These are phyloP conservation scores for Annulohypoxylon stygium DNA, from an alignment of 495 filamentous ascomycete species.

Conservation along the genomic window DNA sequence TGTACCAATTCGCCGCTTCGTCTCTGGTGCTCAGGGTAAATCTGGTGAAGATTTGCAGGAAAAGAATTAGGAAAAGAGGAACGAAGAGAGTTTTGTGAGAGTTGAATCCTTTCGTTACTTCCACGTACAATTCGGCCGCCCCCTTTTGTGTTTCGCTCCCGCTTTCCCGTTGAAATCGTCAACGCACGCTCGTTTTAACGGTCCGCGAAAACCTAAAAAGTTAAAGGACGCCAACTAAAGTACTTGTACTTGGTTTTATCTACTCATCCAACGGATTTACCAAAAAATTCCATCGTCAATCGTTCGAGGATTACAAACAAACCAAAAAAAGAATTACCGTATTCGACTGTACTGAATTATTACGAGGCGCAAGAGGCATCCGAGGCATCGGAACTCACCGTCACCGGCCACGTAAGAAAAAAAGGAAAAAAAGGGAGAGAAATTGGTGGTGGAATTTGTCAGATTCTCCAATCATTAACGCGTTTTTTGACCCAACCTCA, in stretches of 20 bases:
- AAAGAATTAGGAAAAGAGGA: slow-evolving; percentile 27
- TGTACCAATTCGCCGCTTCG: slow-evolving; percentile 41
- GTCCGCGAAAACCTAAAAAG: slow-evolving; percentile 38
- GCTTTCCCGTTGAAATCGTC: slow-evolving; percentile 39
- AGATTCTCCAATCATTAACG: slow-evolving; percentile 46
- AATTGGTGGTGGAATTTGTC: slow-evolving; percentile 34
- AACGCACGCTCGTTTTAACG: slow-evolving; percentile 43
- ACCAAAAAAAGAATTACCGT: neutral
- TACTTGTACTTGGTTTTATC: slow-evolving; percentile 20
- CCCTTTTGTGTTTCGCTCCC: slow-evolving; percentile 47
- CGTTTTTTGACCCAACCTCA: slow-evolving; percentile 30
- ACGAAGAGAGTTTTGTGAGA: slow-evolving; percentile 20
- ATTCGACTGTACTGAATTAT: slow-evolving; percentile 9
- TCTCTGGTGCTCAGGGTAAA: slow-evolving; percentile 40
- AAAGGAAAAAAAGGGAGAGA: slow-evolving; percentile 6
- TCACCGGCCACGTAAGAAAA: slow-evolving; percentile 10
- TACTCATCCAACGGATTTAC: slow-evolving; percentile 22
- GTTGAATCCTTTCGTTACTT: slow-evolving; percentile 50
- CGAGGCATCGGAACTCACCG: slow-evolving; percentile 24
- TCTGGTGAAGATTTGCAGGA: slow-evolving; percentile 30
- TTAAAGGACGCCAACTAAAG: slow-evolving; percentile 14
- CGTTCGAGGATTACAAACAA: slow-evolving; percentile 18
- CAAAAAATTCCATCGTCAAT: slow-evolving; percentile 33
- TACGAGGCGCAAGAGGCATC: slow-evolving; percentile 10
- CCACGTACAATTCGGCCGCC: slow-evolving; percentile 36